Conservation (phyloP, 1,139 yeast species). For the Barnettozyma hawaiiensis region DNA sequence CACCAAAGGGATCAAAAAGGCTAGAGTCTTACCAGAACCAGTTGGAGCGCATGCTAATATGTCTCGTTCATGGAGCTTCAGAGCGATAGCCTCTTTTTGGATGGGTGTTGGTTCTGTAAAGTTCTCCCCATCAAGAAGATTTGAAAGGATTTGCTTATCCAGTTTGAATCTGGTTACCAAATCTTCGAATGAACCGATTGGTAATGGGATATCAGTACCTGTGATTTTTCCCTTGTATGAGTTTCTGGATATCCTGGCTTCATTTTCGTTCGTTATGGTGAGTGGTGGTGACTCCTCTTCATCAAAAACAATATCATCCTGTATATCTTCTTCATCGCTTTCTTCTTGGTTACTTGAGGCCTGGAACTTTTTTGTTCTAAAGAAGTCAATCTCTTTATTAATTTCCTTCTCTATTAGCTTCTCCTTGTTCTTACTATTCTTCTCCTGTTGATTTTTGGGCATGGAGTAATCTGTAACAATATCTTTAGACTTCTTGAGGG, state of each 20-base stretch:
- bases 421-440: constrained; percentile 29
- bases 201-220: constrained; percentile 78
- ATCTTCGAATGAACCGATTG: constrained; percentile 86
- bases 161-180: constrained; percentile 61
- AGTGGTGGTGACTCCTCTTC: constrained; percentile 35
- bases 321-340: constrained; percentile 24
- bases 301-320: constrained; percentile 23
- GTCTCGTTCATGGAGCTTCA: constrained; percentile 59
- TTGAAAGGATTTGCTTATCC: constrained; percentile 55
- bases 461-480: constrained; percentile 41
- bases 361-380: constrained; percentile 47
- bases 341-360: constrained; percentile 21
- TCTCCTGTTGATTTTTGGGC: constrained; percentile 24
- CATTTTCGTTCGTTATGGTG: constrained; percentile 46
- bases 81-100: constrained; percentile 82
- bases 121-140: constrained; percentile 54
- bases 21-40: constrained; percentile 90
- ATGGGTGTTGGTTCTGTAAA: constrained; percentile 88
- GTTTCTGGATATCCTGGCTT: constrained; percentile 53
- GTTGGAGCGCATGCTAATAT: constrained; percentile 37
- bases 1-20: constrained; percentile 73
- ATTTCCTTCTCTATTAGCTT: constrained; percentile 40
- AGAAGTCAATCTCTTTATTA: constrained; percentile 64
- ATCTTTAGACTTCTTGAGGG: constrained; percentile 51
- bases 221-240: constrained; percentile 56